A percentile compares a stretch with the other conserved stretches of the same genome.
phyloP scores from a whole-genome alignment of 1,284 basidiomycete genomes.

The Pisolithus thermaeus region DNA sequence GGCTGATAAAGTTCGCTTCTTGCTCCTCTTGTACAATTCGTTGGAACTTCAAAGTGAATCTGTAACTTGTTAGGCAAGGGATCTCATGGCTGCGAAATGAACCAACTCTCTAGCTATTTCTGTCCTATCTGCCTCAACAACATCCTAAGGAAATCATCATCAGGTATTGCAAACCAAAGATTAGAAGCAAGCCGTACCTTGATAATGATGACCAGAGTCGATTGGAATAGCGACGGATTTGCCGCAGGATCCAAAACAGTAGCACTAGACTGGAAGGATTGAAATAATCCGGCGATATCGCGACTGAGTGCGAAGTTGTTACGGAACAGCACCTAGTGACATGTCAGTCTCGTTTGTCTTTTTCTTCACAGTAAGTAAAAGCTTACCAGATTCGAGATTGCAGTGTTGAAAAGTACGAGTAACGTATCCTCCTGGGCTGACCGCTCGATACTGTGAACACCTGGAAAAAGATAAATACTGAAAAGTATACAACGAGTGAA shows the following conservation, averaged over 20 bases:
- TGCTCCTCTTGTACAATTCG: conserved; percentile 55
- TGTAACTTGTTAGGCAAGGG: conserved; percentile 12
- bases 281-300: conserved; percentile 54
- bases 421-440: conserved; percentile 60
- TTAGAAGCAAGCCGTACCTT: conserved; percentile 34
- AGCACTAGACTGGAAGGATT: conserved; percentile 60
- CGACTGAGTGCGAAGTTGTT: conserved; percentile 59
- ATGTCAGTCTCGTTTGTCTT: not conserved
- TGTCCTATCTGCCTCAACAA: conserved; percentile 48
- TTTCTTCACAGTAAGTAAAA: not conserved
- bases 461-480: conserved; percentile 26
- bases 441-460: conserved; percentile 58
- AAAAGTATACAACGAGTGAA: not conserved
- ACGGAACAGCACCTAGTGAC: conserved; percentile 48
- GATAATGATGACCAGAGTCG: conserved; percentile 56
- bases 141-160: conserved; percentile 37
- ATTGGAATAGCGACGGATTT: conserved; percentile 55
- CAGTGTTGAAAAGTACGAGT: conserved; percentile 59
- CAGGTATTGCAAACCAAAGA: not conserved
- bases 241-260: conserved; percentile 51
- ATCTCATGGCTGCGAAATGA: not conserved
- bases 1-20: conserved; percentile 55
- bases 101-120: conserved; percentile 55
- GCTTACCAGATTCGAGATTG: conserved; percentile 53
- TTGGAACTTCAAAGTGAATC: conserved; percentile 50